Base-by-base conservation (phyloP, 805 yeast species). In the Candida insectorum region DNA sequence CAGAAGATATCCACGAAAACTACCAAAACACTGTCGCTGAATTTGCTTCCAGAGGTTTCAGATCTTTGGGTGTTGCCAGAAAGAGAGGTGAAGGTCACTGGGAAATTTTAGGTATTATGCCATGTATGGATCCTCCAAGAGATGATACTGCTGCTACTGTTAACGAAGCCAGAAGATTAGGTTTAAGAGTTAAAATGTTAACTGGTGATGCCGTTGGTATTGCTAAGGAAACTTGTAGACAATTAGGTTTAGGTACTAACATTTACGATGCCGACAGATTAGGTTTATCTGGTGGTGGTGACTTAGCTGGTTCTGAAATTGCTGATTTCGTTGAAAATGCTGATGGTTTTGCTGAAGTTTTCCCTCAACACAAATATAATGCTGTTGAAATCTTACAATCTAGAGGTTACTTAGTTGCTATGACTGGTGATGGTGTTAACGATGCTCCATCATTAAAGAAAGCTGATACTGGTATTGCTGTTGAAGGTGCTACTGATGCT, bases 351-450 rank as follows among this genome's bases (percentile, higher is more conserved):
- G 96, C 96, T 68, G 96, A 87, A 75, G 96, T 87, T 63, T 87
- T 87, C 94, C 96, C 96, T 53, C 95, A 87, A 77, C 96, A 87
- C 77, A 87, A 87, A 75, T 86, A 85, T 76, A 85, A 82, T 64
- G 95, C 89, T 58, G 96, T 87, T 69, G 95, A 86, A 74, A 85
- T 86, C 64, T 78, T 87, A 69, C 96, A 87, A 77, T 77, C 81
- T 65, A 82, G 95, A 79, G 96, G 96, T 71, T 86, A 84, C 81
- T 78, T 87, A 72, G 95, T 88, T 72, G 96, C 96, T 70, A 87
- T 87, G 96, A 87, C 96, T 76, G 96, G 96, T 84, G 96, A 87
- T 65, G 96, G 96, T 85, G 96, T 87, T 64, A 87, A 87, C 77
- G 96, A 87, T 73, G 95, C 96, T 57, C 96, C 96, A 59, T 87